Conservation (phyloP, 164 flowering plant genomes). For the Litsea cubeba region DNA sequence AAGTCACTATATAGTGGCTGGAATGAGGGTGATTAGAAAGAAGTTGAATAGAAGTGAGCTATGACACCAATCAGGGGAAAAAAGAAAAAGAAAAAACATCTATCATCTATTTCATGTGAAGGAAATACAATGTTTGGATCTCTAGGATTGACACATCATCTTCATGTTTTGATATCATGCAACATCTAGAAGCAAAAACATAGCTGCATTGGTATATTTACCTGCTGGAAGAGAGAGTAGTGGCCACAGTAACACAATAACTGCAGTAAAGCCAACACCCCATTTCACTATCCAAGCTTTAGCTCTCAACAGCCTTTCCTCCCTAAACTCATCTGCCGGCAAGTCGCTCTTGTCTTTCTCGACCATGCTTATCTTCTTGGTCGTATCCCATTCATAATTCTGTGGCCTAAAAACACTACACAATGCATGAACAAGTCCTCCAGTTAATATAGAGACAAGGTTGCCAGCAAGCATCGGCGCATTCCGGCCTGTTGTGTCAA, state of each 20-base stretch:
- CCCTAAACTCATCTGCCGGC: constrained; percentile 63
- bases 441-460: constrained; percentile 74
- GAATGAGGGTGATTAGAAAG: too few species aligned
- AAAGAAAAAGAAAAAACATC: too few species aligned
- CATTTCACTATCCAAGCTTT: constrained; percentile 88
- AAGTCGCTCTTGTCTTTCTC: constrained; percentile 65
- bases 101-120: too few species aligned
- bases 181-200: neutral
- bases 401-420: constrained; percentile 74
- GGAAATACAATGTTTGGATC: too few species aligned
- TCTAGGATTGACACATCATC: too few species aligned
- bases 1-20: too few species aligned
- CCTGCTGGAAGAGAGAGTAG: constrained; percentile 81
- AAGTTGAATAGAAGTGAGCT: too few species aligned
- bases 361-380: constrained; percentile 72
- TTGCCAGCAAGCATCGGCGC: constrained; percentile 98
- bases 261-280: constrained; percentile 79
- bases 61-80: too few species aligned
- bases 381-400: constrained; percentile 81
- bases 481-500: constrained; percentile 90
- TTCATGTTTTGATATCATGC: too few species aligned
- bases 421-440: constrained; percentile 71
- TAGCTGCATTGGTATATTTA: constrained; percentile 13
- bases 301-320: constrained; percentile 57
- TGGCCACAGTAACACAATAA: constrained; percentile 88